phyloP scores from a whole-genome alignment of 192 early-diverging fungal species.

The Chytriomyces confervae region DNA sequence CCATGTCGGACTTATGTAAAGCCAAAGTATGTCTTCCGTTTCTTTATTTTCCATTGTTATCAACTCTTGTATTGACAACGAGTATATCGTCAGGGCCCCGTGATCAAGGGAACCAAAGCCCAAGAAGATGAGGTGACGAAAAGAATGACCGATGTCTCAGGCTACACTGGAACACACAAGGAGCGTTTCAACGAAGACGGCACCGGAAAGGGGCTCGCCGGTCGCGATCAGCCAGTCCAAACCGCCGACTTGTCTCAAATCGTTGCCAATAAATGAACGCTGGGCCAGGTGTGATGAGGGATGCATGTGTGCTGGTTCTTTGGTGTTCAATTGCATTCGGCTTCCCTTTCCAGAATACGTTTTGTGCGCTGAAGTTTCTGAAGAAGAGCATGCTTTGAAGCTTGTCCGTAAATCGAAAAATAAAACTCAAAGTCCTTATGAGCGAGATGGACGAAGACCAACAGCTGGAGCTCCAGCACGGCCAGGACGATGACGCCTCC shows the following conservation, averaged over 20 bases:
- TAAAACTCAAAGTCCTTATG: background rate
- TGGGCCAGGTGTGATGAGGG: no score
- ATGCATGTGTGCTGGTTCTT: no score
- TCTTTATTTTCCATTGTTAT: background rate
- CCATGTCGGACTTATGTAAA: conserved; percentile 21
- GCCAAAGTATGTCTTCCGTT: background rate
- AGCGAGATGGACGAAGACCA: background rate
- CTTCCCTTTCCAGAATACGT: no score
- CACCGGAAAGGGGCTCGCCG: conserved; percentile 51
- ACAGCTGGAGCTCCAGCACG: background rate
- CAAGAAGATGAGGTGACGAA: conserved; percentile 43
- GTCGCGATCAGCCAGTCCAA: conserved; percentile 46
- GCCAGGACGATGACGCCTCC: background rate
- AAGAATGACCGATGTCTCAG: conserved; percentile 45
- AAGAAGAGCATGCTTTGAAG: no score
- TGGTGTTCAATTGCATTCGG: no score
- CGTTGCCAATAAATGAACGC: conserved; percentile 1
- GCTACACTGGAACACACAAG: conserved; percentile 53
- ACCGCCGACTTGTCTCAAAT: conserved; percentile 23
- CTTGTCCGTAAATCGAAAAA: background rate
- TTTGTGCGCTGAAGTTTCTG: no score
- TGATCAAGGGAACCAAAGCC: conserved; percentile 27
- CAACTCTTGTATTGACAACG: background rate
- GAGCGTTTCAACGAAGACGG: conserved; percentile 51
- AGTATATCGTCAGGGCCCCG: background rate